phyloP scores from a whole-genome alignment of 192 early-diverging fungal genomes.

The Entomortierella lignicola region DNA sequence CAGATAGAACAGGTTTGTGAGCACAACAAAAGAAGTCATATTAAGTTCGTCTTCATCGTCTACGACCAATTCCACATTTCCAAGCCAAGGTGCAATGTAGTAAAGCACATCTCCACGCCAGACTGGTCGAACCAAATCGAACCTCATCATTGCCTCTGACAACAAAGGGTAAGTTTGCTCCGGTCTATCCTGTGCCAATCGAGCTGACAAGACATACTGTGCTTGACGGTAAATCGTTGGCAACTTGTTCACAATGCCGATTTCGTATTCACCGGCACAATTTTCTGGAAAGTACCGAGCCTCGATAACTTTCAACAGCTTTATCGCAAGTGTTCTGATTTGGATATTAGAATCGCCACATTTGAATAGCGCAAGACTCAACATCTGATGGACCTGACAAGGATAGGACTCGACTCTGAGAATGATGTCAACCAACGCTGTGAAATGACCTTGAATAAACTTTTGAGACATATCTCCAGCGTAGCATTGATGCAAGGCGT shows the following conservation, averaged over 20 bases:
- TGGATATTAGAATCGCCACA: conserved; percentile 76
- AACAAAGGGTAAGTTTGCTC: conserved; percentile 77
- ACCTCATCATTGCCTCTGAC: conserved; percentile 79
- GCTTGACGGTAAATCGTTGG: conserved; percentile 85
- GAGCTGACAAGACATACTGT: conserved; percentile 74
- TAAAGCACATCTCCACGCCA: conserved; percentile 76
- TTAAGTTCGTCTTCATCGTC: conserved; percentile 58
- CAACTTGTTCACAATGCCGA: conserved; percentile 75
- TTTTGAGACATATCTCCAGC: conserved; percentile 68
- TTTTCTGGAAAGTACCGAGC: conserved; percentile 68
- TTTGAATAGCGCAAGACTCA: conserved; percentile 83
- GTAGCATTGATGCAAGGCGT: conserved; percentile 80
- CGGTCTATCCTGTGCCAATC: conserved; percentile 70
- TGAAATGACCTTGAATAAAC: conserved; percentile 79
- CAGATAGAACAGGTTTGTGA: conserved; percentile 85
- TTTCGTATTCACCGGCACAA: conserved; percentile 72
- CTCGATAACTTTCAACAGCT: conserved; percentile 79
- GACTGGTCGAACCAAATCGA: conserved; percentile 69
- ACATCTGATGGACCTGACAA: conserved; percentile 67
- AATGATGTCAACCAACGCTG: conserved; percentile 78
- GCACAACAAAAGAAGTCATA: conserved; percentile 65
- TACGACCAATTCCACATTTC: conserved; percentile 75
- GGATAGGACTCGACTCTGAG: conserved; percentile 71
- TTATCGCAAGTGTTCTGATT: conserved; percentile 76
- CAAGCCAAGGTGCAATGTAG: conserved; percentile 85